Percentiles rank a stretch among this genome's conserved stretches.
phyloP scores from a whole-genome alignment of 2,329 filamentous ascomycete species.

The Penicillium sp. region DNA sequence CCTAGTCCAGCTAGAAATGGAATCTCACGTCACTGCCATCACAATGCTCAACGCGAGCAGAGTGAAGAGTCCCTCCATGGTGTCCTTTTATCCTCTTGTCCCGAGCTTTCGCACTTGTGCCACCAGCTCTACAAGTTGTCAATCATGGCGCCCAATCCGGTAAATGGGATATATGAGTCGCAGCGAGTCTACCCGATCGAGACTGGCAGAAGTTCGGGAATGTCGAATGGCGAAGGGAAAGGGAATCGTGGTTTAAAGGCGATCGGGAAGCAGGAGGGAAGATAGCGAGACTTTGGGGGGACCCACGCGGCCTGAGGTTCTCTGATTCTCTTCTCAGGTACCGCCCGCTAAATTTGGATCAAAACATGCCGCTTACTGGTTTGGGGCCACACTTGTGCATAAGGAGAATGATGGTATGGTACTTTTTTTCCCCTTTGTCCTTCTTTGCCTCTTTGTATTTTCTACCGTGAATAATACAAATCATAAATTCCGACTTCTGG shows the following conservation, averaged over 20 bases:
- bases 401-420: neutral
- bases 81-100: constrained; percentile 43
- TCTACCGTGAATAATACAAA: neutral
- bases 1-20: neutral
- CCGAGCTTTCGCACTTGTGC: constrained; percentile 33
- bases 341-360: constrained; percentile 28
- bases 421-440: neutral
- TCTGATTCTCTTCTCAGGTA: constrained; percentile 23
- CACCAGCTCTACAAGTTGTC: constrained; percentile 35
- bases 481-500: neutral
- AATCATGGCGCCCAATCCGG: constrained; percentile 36
- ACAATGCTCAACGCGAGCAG: constrained; percentile 68
- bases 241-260: constrained; percentile 10
- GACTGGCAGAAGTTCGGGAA: neutral
- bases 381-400: neutral
- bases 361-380: constrained; percentile 18
- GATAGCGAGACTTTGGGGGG: constrained; percentile 9
- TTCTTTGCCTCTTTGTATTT: neutral
- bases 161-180: neutral
- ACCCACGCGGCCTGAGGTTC: constrained; percentile 24
- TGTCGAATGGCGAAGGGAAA: constrained; percentile 19
- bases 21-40: constrained; percentile 67
- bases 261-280: neutral
- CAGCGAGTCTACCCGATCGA: neutral
- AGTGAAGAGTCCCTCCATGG: constrained; percentile 68